Percentiles rank a stretch among this genome's conserved stretches.
phyloP scores from a whole-genome alignment of 768 basidiomycete species.

The Suillus decipiens region DNA sequence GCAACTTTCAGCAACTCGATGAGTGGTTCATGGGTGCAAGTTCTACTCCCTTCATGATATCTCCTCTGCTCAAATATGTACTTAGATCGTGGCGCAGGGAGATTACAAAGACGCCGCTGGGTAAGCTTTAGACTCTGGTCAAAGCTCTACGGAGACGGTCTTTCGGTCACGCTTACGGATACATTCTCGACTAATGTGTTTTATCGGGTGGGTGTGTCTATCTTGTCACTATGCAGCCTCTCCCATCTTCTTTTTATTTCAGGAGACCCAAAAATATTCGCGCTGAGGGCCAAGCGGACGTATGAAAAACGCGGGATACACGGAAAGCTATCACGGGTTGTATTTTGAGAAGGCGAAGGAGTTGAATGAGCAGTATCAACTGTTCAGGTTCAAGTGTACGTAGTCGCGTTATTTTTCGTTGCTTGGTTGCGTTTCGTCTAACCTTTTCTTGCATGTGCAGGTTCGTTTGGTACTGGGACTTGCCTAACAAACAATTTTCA shows the following conservation, averaged over 20 bases:
- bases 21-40: constrained; percentile 92
- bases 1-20: constrained; percentile 35
- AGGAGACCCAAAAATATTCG: constrained; percentile 86
- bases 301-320: constrained; percentile 65
- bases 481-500: constrained; percentile 87
- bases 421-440: background rate
- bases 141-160: constrained; percentile 52
- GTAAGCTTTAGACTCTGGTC: constrained; percentile 88
- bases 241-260: constrained; percentile 36
- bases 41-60: background rate
- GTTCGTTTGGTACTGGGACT: constrained; percentile 92
- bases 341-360: constrained; percentile 67
- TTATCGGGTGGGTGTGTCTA: constrained; percentile 61
- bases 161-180: constrained; percentile 89
- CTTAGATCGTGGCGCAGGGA: constrained; percentile 75
- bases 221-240: background rate
- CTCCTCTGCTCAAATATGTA: background rate
- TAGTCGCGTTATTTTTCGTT: background rate
- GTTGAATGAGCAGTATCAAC: constrained; percentile 70
- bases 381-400: constrained; percentile 68
- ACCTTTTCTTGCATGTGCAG: constrained; percentile 37
- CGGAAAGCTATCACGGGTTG: constrained; percentile 67
- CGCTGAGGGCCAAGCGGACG: constrained; percentile 67
- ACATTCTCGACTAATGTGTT: constrained; percentile 90
- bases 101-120: constrained; percentile 84